phyloP scores from a whole-genome alignment of 2,329 filamentous ascomycete species.

The Cytospora piceicola region DNA sequence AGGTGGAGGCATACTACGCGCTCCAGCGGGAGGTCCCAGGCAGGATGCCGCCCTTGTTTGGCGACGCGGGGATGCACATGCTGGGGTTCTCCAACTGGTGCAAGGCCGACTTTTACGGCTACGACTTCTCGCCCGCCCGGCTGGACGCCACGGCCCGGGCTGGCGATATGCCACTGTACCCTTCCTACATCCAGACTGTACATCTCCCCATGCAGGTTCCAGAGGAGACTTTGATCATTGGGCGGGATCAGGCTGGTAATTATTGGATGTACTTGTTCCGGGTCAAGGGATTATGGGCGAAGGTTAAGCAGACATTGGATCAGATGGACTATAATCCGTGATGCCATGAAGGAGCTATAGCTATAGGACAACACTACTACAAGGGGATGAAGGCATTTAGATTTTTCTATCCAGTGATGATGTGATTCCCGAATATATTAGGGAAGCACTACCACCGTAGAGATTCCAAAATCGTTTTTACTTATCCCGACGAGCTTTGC shows the following conservation, averaged over 20 bases:
- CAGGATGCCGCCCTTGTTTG: conserved; percentile 38
- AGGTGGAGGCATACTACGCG: conserved; percentile 42
- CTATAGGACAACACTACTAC: background rate
- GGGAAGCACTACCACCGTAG: no score
- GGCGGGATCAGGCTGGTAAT: conserved; percentile 2
- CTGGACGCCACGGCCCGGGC: background rate
- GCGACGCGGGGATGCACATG: conserved; percentile 39
- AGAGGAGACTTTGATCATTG: conserved; percentile 7
- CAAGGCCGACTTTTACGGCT: conserved; percentile 37
- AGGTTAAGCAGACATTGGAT: conserved; percentile 8
- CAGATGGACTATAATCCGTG: background rate
- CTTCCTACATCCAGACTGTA: conserved; percentile 3
- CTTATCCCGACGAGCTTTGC: no score
- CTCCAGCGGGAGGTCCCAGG: conserved; percentile 33
- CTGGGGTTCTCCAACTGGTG: conserved; percentile 40
- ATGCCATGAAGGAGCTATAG: background rate
- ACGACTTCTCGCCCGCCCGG: conserved; percentile 38
- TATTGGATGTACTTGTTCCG: conserved; percentile 8
- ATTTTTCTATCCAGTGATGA: no score
- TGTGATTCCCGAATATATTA: no score
- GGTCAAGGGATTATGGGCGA: conserved; percentile 7
- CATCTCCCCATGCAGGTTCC: background rate
- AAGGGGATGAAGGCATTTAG: background rate
- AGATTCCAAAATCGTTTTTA: no score
- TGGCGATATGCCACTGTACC: background rate